Evolutionary conservation across 805 yeast species (phyloP).

Genomic region (Brettanomyces anomalus): DNA sequence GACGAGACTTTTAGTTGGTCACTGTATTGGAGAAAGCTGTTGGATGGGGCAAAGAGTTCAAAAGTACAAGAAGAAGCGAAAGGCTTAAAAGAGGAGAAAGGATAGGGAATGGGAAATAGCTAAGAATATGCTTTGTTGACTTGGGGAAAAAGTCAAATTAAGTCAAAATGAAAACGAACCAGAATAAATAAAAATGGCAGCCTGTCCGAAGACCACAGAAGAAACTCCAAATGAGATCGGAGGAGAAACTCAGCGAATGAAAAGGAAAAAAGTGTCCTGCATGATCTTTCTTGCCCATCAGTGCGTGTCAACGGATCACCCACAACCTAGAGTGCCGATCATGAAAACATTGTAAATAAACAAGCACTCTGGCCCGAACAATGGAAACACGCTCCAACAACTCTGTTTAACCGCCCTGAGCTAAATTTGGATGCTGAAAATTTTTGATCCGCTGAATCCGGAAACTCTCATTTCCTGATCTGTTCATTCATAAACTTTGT

Average conservation of each 20-base stretch:
- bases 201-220: neutral
- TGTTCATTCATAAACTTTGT: no score
- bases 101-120: conserved; percentile 8
- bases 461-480: no score
- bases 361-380: no score
- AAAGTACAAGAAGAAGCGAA: neutral
- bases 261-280: no score
- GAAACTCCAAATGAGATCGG: neutral
- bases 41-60: conserved; percentile 25
- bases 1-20: neutral
- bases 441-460: no score
- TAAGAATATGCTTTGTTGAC: neutral
- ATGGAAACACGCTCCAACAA: no score
- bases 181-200: neutral
- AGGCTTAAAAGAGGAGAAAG: conserved; percentile 11
- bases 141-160: neutral
- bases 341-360: no score
- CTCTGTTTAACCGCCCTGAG: no score
- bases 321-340: no score
- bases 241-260: neutral
- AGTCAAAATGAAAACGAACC: neutral
- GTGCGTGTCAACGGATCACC: no score
- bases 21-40: conserved; percentile 11
- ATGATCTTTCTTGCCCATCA: no score
- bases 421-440: no score